These are phyloP conservation scores for Botryotinia convoluta DNA, from an alignment of 2,329 filamentous ascomycete species.

Conservation along the genomic window DNA sequence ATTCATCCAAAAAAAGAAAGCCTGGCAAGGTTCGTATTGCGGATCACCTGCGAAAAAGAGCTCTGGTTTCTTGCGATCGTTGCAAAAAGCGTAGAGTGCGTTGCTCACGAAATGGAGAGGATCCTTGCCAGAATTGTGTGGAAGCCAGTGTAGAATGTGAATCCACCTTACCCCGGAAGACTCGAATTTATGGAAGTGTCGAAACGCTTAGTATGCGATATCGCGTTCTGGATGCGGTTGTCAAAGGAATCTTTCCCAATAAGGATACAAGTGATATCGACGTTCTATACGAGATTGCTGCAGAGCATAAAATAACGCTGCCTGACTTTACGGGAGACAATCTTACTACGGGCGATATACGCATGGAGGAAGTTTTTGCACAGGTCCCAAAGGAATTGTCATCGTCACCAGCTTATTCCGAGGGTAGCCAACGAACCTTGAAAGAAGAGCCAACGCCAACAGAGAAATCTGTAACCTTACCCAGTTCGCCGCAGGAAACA, in stretches of 20 bases:
- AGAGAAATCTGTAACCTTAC: slow-evolving; percentile 17
- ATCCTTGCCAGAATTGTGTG: slow-evolving; percentile 42
- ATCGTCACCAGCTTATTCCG: slow-evolving; percentile 25
- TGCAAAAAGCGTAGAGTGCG: slow-evolving; percentile 42
- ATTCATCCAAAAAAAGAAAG: slow-evolving; percentile 27
- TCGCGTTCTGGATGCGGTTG: slow-evolving; percentile 43
- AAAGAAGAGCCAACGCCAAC: slow-evolving; percentile 8
- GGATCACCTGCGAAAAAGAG: slow-evolving; percentile 39
- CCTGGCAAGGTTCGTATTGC: slow-evolving; percentile 39
- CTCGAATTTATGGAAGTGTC: slow-evolving; percentile 46
- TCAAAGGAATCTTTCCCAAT: slow-evolving; percentile 44
- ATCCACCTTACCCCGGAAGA: slow-evolving; percentile 45
- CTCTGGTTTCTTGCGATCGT: slow-evolving; percentile 41
- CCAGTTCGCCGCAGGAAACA: slow-evolving; percentile 29
- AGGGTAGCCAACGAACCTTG: slow-evolving; percentile 13
- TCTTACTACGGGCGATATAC: slow-evolving; percentile 27
- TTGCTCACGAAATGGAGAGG: slow-evolving; percentile 37
- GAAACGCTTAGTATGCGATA: slow-evolving; percentile 46
- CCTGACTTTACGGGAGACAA: slow-evolving; percentile 37
- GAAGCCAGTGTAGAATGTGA: slow-evolving; percentile 43
- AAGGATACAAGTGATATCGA: slow-evolving; percentile 42
- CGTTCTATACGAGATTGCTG: slow-evolving; percentile 42
- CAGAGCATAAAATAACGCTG: slow-evolving; percentile 41
- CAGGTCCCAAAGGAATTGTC: slow-evolving; percentile 24
- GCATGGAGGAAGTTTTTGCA: slow-evolving; percentile 32